Base-by-base conservation (phyloP, 1,139 yeast species). In the Suhomyces atakaporum region DNA sequence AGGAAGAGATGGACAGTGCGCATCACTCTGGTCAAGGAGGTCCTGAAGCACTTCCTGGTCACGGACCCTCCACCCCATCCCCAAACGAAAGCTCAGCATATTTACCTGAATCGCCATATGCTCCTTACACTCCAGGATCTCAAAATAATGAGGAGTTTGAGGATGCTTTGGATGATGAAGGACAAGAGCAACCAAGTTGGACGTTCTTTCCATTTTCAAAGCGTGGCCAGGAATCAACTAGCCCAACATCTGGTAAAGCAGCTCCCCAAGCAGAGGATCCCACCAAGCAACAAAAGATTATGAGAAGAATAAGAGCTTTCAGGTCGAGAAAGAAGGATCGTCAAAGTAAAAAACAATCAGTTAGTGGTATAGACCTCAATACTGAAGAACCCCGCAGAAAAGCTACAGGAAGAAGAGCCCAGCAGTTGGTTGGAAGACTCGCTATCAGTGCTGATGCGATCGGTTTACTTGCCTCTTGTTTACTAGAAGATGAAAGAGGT, bases 381-480 rank as follows among this genome's bases (percentile, higher is more conserved):
- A 51, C 49, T 4, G 51, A 48, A 11, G 51, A 47, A 7, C 57
- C 53, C 7, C 60, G 54, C 13, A 69, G 64, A 20, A 42, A 45
- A 9, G 61, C 60, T 18, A 60, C 75, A 1, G 67, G 68, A 7
- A 63, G 69, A 41, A 69, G 86, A 45, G 88, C 94, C 0, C 77
- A 81, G 9, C 77, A 72, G 38, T 66, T 88, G 38, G 66, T 89
- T 4, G 76, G 78, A 13, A 77, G 87, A 29, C 66, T 89, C 42
- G 51, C 77, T 1, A 69, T 87, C 6, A 96, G 87, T n/a, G 73
- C 84, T 4, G 95, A 97, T 0, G 85, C 92, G 4, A 84, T 88
- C 0, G 66, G 86, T 40, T 70, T 89, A 37, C 69, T 89, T 11
- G 90, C 94, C 2, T 79, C 95, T 2, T 75, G 83, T 36, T 78